Evolutionary conservation across 495 filamentous ascomycete genomes (phyloP), one percentile per base, ranked within the genome.

Genomic region (Thermothielavioides terrestris): DNA sequence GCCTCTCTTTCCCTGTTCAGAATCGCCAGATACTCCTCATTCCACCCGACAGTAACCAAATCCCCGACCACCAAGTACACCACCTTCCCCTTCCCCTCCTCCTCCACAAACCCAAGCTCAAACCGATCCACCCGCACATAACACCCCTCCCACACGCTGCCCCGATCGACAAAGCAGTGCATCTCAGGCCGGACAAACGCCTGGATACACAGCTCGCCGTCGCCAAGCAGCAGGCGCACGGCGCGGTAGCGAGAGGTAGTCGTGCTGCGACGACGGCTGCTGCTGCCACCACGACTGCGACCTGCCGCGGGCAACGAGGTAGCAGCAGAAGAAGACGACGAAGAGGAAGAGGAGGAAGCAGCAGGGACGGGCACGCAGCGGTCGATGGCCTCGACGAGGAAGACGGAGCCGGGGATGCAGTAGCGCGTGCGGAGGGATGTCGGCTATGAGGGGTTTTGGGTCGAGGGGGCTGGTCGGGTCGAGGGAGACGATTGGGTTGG

Each of bases 121-220:
- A 68, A 64, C 28, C 50, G 35, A 42, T 65, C 66, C 25, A 73
- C 31, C 50, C 59, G 60, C 6, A 74, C 65, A 49, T 70, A 72
- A 25, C 62, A 65, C 7, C 72, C 72, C 25, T 68, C 67, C 5
- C 50, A 54, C 22, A 74, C 54, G 28, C 60, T 53, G 23, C 61
- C 67, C 17, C 47, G 22, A 22, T 76, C 70, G 8, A 73, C 49
- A 11, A 69, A 57, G 27, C 58, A 53, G 9, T 71, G 66, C 23
- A 67, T 61, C 38, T 64, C 65, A 12, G 59, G 50, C 11, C 55
- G 49, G 23, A 71, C 37, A 40, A 76, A 57, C 18, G 69, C 70
- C 53, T 75, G 70, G 26, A 76, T 56, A 32, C 67, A 69, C 31
- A 74, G 53, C 49, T 72, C 61, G 1, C 70, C 71, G 36, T 76